Base-by-base conservation (phyloP, 768 basidiomycete genomes). In the Daedaleopsis nitida region DNA sequence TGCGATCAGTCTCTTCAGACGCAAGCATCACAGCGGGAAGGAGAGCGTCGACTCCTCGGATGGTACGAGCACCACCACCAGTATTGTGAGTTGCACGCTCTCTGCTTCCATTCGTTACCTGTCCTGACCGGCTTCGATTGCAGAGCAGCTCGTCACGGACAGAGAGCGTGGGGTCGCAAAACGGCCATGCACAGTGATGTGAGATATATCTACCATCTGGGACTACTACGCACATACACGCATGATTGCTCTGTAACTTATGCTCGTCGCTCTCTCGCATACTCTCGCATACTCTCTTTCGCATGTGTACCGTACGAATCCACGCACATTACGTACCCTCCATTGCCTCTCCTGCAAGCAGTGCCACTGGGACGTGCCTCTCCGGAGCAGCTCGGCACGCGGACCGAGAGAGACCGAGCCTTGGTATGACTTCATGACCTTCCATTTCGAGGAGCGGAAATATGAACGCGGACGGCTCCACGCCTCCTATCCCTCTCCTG, bases 1-100 rank as follows among this genome's bases (percentile, higher is more conserved):
- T 21, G 64, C 69, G 37, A 62, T 72, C 42, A 69, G 67, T 43
- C 45, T 70, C 37, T 72, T 72, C 62, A 68, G 63, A 60, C 63
- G 70, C 24, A 65, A 65, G 16, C 61, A 67, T 19, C 47, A 59
- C n/a, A 57, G 66, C 24, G 47, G 59, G 38, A 55, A 67, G 39
- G 52, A 61, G 34, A 72, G 71, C 59, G 52, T 68, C 13, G 69
- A 68, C 21, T 68, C 69, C 49, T 63, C 57, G 27, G 56, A 62
- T 32, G 19, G 45, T 19, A 50, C 49, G 13, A 27, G 27, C 49
- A 50, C 49, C 12, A 32, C 55, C 49, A 54, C 61, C 11, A 57
- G 50, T 4, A 57, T 43, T 21, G 61, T 62, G 48, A 21, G 56
- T 55, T 13, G 21, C 14, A 24, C n/a, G n/a, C n/a, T n/a, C n/a